Evolutionary conservation across 2,329 filamentous ascomycete species (phyloP).

Genomic region (Penicillium frequentans): DNA sequence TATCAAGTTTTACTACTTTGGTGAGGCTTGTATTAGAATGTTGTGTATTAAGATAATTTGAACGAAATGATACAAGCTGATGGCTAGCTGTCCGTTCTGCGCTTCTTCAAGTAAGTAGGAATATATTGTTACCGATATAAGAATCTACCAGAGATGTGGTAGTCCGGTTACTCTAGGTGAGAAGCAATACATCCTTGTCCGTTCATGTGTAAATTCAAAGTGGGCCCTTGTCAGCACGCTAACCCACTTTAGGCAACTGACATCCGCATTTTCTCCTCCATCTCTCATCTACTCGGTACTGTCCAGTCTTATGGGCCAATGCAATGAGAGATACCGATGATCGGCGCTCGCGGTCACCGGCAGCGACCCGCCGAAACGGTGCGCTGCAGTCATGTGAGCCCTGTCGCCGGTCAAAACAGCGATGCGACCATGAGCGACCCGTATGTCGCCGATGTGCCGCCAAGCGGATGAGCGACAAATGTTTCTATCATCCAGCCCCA

Average conservation of each 20-base stretch:
- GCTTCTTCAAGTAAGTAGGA: not conserved
- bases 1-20: not conserved
- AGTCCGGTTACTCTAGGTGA: too few relatives aligned
- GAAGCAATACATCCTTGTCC: too few relatives aligned
- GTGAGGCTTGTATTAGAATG: not conserved
- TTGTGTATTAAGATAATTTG: not conserved
- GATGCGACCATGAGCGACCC: conserved; percentile 37
- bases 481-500: conserved; percentile 40
- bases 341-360: conserved; percentile 23
- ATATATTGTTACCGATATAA: not conserved
- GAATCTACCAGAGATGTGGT: not conserved
- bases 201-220: not conserved
- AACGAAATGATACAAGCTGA: not conserved
- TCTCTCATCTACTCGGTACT: not conserved
- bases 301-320: not conserved
- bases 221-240: not conserved
- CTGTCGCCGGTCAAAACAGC: conserved; percentile 39
- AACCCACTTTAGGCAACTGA: not conserved
- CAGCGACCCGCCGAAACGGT: conserved; percentile 37
- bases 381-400: conserved; percentile 39
- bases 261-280: not conserved
- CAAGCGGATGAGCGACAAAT: conserved; percentile 31
- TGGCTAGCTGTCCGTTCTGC: too few relatives aligned
- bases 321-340: conserved; percentile 18
- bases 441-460: conserved; percentile 33